Evolutionary conservation across 2,329 filamentous ascomycete species (phyloP).

Genomic region (Claviceps quebecensis): DNA sequence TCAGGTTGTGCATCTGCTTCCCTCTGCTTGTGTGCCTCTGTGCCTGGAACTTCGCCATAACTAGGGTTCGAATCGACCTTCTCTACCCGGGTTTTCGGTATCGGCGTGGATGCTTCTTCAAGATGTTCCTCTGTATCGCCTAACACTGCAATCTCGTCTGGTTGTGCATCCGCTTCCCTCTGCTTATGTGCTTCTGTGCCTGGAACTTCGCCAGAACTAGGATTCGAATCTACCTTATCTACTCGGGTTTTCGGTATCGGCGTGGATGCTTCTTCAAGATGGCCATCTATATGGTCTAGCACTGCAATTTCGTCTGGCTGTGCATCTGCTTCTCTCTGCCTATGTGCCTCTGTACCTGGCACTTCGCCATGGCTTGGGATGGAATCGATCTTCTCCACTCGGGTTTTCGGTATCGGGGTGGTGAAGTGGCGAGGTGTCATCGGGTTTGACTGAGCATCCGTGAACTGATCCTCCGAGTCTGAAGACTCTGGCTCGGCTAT

Average conservation of each 20-base stretch:
- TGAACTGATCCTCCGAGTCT: constrained; percentile 57
- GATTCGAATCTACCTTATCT: constrained; percentile 40
- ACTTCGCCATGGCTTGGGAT: constrained; percentile 45
- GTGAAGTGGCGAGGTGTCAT: constrained; percentile 24
- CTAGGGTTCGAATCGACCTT: constrained; percentile 37
- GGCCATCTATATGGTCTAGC: too few relatives aligned
- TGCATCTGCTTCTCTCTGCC: constrained; percentile 41
- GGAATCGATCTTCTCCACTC: constrained; percentile 45
- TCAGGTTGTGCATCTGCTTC: constrained; percentile 45
- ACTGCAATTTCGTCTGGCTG: constrained; percentile 29
- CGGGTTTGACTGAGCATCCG: constrained; percentile 45
- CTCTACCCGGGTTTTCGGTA: constrained; percentile 45
- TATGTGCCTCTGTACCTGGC: constrained; percentile 44
- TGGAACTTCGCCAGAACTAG: constrained; percentile 44
- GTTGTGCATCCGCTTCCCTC: constrained; percentile 42
- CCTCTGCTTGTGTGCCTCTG: constrained; percentile 40
- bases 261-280: constrained; percentile 15
- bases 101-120: constrained; percentile 25
- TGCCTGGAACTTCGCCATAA: constrained; percentile 49
- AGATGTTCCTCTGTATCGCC: too few relatives aligned
- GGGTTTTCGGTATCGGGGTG: constrained; percentile 43
- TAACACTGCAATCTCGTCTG: constrained; percentile 24
- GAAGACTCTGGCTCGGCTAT: constrained; percentile 31
- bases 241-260: constrained; percentile 45
- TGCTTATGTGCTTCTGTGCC: constrained; percentile 43